Evolutionary conservation across 441 rosid genomes (phyloP).

Genomic region (Hypseocharis bilobata): DNA sequence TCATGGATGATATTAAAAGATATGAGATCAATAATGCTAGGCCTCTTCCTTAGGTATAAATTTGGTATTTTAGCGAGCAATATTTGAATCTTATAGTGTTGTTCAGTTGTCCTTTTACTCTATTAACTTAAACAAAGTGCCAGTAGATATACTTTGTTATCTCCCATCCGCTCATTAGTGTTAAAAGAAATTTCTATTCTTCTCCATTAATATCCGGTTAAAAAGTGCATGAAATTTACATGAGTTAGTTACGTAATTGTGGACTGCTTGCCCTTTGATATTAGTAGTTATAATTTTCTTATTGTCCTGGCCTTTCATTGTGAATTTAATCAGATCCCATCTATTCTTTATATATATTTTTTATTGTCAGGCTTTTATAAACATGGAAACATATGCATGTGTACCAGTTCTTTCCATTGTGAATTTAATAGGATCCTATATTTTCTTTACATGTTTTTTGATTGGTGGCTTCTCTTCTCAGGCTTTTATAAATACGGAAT

Average conservation of each 20-base stretch:
- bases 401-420: slow-evolving; percentile 33
- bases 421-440: neutral
- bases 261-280: slow-evolving; percentile 1
- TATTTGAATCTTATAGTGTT: neutral
- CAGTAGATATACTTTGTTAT: neutral
- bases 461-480: slow-evolving; percentile 28
- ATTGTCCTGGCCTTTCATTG: slow-evolving; percentile 7
- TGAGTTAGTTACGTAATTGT: neutral
- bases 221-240: neutral
- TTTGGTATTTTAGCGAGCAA: neutral
- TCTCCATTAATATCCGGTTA: neutral
- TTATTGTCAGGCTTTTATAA: slow-evolving; percentile 58
- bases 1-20: too few relatives aligned
- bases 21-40: neutral
- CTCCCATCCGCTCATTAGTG: neutral
- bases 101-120: neutral
- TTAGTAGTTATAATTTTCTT: slow-evolving; percentile 3
- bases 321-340: neutral
- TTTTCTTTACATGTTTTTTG: neutral
- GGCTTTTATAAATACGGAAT: slow-evolving; percentile 84
- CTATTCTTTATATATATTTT: neutral
- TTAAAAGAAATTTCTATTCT: neutral
- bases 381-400: slow-evolving; percentile 87
- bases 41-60: neutral
- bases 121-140: neutral